Percentiles rank a stretch among this genome's conserved stretches.
These are phyloP conservation scores for Staphylotrichum longicolle DNA, from an alignment of 495 filamentous ascomycete species.

Conservation along the genomic window DNA sequence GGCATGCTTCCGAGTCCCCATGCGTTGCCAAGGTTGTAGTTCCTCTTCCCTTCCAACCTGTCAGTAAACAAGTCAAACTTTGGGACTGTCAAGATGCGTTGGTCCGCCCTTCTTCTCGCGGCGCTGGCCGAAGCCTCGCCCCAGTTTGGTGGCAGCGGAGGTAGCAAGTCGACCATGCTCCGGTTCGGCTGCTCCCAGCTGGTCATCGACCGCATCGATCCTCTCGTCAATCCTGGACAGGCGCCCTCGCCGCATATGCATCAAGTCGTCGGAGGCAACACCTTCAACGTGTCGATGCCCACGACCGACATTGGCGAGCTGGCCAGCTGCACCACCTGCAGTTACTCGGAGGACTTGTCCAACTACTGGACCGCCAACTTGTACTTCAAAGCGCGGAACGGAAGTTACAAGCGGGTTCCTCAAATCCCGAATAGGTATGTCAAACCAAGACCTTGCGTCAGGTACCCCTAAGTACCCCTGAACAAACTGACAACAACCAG, in stretches of 20 bases:
- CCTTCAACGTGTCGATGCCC: slow-evolving; percentile 38
- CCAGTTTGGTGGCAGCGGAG: slow-evolving; percentile 32
- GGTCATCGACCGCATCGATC: slow-evolving; percentile 41
- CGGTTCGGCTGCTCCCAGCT: slow-evolving; percentile 45
- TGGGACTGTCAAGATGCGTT: background rate
- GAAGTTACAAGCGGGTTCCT: slow-evolving; percentile 42
- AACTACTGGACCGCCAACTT: slow-evolving; percentile 50
- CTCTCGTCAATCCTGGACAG: slow-evolving; percentile 38
- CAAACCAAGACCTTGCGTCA: no score
- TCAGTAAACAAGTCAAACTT: background rate
- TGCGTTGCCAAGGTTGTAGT: no score
- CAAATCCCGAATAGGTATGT: slow-evolving; percentile 37
- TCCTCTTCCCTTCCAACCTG: background rate
- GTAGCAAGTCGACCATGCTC: slow-evolving; percentile 31
- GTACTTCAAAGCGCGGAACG: slow-evolving; percentile 44
- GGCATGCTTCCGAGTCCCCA: no score
- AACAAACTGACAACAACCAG: slow-evolving; percentile 9
- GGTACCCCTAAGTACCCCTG: background rate
- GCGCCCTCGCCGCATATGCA: slow-evolving; percentile 41
- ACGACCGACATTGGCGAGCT: slow-evolving; percentile 29
- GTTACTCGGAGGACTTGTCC: slow-evolving; percentile 39
- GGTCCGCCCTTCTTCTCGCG: slow-evolving; percentile 10
- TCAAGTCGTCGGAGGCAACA: slow-evolving; percentile 42
- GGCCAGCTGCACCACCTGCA: slow-evolving; percentile 40
- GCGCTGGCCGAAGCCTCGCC: slow-evolving; percentile 33